Evolutionary conservation across 306 rosid genomes (phyloP).

Genomic region (Glycyrrhiza uralensis): DNA sequence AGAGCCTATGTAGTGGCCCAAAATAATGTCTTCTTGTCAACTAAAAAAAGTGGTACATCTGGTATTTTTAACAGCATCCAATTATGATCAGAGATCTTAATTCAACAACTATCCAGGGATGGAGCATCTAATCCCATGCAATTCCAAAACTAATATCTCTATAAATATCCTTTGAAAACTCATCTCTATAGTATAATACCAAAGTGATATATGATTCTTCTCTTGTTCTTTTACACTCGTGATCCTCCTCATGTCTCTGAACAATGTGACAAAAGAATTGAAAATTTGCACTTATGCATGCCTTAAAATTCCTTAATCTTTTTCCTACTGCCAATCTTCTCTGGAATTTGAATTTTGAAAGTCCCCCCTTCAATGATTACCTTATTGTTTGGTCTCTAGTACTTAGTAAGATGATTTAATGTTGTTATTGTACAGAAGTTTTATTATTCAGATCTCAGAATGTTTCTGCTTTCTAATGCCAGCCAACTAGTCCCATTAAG

Average conservation of each 20-base stretch:
- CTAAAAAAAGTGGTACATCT: background rate
- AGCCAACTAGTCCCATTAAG: background rate
- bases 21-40: background rate
- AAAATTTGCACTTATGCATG: background rate
- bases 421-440: background rate
- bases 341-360: background rate
- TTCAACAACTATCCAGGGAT: constrained; percentile 6
- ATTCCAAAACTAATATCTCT: background rate
- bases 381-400: background rate
- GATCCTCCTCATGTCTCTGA: background rate
- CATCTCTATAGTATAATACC: background rate
- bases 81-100: background rate
- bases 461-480: background rate
- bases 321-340: too few species aligned
- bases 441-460: too few species aligned
- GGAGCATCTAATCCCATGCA: background rate
- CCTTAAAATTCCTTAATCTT: too few species aligned
- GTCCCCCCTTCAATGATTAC: background rate
- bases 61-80: background rate
- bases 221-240: too few species aligned
- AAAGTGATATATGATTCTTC: background rate
- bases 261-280: background rate
- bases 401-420: background rate
- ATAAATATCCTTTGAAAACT: background rate
- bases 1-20: background rate